phyloP scores from a whole-genome alignment of 179 eudicot genomes.

The Beta corolliflora region DNA sequence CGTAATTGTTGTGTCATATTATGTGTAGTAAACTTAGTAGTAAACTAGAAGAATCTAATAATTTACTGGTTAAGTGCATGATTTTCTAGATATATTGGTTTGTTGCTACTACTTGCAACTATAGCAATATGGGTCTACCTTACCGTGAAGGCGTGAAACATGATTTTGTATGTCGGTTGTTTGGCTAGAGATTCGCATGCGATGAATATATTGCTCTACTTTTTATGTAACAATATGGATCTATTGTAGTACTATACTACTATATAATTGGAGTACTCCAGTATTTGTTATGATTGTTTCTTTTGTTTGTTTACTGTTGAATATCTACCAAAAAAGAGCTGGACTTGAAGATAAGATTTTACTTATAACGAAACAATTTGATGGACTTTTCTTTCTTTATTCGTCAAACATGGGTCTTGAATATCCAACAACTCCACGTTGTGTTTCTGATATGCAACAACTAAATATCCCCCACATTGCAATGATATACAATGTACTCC shows the following conservation, averaged over 20 bases:
- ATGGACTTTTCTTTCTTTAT: neutral
- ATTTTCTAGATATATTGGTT: neutral
- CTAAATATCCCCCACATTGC: conserved; percentile 10
- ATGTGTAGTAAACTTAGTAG: neutral
- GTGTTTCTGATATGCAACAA: conserved; percentile 1
- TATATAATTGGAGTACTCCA: neutral
- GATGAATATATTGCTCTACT: neutral
- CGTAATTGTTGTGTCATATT: neutral
- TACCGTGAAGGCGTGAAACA: neutral
- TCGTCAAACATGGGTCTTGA: conserved; percentile 5
- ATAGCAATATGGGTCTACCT: neutral
- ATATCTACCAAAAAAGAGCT: neutral
- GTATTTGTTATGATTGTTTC: neutral
- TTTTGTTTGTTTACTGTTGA: neutral
- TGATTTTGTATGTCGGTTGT: conserved; percentile 7
- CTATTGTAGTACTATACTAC: neutral
- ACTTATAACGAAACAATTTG: neutral
- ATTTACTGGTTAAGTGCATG: neutral
- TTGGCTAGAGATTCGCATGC: neutral
- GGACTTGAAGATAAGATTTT: neutral
- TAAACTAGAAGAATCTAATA: neutral
- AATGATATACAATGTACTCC: neutral
- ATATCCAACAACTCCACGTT: conserved; percentile 13
- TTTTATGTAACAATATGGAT: neutral
- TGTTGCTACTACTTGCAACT: neutral